Evolutionary conservation across 495 filamentous ascomycete genomes (phyloP), one percentile per base, ranked within the genome.

Genomic region (Recurvomyces mirabilis): DNA sequence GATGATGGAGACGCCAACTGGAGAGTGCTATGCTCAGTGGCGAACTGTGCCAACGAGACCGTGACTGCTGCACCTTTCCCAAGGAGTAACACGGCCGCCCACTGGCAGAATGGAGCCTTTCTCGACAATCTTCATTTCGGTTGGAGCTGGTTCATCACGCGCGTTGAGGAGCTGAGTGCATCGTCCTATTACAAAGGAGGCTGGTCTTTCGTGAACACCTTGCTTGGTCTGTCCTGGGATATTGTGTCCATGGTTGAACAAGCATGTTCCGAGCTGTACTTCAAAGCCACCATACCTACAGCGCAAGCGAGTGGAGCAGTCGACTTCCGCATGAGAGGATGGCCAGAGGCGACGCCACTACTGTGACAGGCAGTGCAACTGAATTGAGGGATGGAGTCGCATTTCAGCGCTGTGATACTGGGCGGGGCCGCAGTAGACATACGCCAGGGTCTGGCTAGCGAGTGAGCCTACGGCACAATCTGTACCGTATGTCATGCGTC

Each of bases 61-160:
- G 32, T 44, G 14, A 40, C 47, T 14, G 14, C 40, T 1, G 19
- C 39, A 6, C 22, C 31, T 3, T 51, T 51, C 18, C 47, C 47
- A n/a, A 43, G 35, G 29, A 51, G 47, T 29, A 51, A 51, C 41
- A 51, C 47, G 18, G 47, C 41, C 1, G 47, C 40, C 4, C 32
- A 45, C 25, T 51, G 47, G 47, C 12, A 44, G 41, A 31, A 51
- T 19, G 47, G 38, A 2, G 22, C 17, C 17, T 4, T 51, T 13
- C 14, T 45, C 7, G 41, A 29, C 11, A 38, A 23, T n/a, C 24
- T 51, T 15, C 40, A 45, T 18, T 14, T 20, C 7, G 1, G 38
- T 7, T 51, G 47, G 47, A 33, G 31, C 15, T 39, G 47, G 47
- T 42, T 23, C 9, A 38, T 51, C 14, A 39, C 47, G 23, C 10